A percentile compares a stretch with the other conserved stretches of the same genome.
Conservation (phyloP, 805 yeast species). For the Kazachstania taianensis region DNA sequence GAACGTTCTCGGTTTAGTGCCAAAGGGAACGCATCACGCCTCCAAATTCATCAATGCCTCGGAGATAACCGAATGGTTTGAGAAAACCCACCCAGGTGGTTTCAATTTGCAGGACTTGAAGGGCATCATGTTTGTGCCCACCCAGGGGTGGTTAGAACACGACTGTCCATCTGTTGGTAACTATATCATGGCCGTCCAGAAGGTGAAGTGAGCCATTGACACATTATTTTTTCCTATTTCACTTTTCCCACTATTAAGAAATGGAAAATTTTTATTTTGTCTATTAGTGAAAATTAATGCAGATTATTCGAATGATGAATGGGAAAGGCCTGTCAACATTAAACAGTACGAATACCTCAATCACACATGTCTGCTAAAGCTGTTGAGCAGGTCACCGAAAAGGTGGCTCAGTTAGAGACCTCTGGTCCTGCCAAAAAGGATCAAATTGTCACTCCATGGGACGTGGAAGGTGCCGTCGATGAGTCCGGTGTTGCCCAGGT, state of each 20-base stretch:
- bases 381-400: constrained; percentile 15
- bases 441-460: constrained; percentile 90
- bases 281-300: too few relatives aligned
- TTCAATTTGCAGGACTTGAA: constrained; percentile 55
- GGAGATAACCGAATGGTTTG: constrained; percentile 63
- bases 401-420: constrained; percentile 13
- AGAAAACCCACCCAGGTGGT: constrained; percentile 30
- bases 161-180: constrained; percentile 57
- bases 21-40: constrained; percentile 84
- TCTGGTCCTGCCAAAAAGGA: constrained; percentile 22
- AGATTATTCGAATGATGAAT: too few relatives aligned
- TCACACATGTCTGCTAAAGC: too few relatives aligned
- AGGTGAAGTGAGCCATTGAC: constrained; percentile 20
- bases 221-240: too few relatives aligned
- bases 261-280: not conserved
- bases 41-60: constrained; percentile 71
- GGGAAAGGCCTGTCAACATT: too few relatives aligned
- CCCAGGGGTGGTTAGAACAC: constrained; percentile 76
- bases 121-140: constrained; percentile 80
- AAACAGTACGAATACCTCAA: too few relatives aligned
- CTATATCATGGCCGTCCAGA: constrained; percentile 78
- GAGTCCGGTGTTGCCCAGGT: constrained; percentile 78
- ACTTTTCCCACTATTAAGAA: not conserved
- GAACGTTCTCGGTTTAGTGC: constrained; percentile 68
- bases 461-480: constrained; percentile 95